These are phyloP conservation scores for Penicillium desertorum DNA, from an alignment of 495 filamentous ascomycete genomes.

Conservation along the genomic window DNA sequence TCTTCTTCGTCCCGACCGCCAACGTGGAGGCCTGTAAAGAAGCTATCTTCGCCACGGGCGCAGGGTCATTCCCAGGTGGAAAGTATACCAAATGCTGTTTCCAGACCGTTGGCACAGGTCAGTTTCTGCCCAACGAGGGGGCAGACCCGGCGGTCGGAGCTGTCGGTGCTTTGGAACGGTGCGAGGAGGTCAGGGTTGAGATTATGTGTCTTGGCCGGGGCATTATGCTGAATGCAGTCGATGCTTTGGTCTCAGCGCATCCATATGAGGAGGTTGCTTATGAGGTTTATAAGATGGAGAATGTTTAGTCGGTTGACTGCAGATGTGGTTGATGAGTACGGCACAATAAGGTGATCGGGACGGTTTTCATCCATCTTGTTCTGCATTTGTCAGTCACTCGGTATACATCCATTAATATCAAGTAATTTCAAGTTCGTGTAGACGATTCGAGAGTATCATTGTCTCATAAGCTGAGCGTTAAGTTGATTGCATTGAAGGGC, in stretches of 20 bases:
- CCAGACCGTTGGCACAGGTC: constrained; percentile 39
- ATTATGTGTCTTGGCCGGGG: constrained; percentile 52
- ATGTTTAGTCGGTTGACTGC: constrained; percentile 48
- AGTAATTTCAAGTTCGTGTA: background rate
- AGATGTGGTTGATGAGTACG: background rate
- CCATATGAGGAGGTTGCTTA: constrained; percentile 79
- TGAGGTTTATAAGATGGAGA: constrained; percentile 71
- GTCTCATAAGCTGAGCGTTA: background rate
- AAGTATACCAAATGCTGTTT: constrained; percentile 47
- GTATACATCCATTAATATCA: too few relatives aligned
- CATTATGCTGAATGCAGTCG: constrained; percentile 46
- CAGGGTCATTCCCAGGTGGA: constrained; percentile 44
- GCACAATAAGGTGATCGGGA: background rate
- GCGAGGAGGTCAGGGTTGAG: constrained; percentile 55
- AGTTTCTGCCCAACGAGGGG: constrained; percentile 42
- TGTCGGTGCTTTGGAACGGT: constrained; percentile 43
- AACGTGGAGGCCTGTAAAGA: constrained; percentile 46
- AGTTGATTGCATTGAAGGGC: background rate
- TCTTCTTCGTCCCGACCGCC: constrained; percentile 48
- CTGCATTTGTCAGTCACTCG: background rate
- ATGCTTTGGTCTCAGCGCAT: constrained; percentile 58
- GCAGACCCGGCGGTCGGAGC: constrained; percentile 44
- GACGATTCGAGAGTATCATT: background rate
- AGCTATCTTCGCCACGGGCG: constrained; percentile 47
- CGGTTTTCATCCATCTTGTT: background rate